A percentile compares a stretch with the other conserved stretches of the same genome.
Evolutionary conservation across 2,329 filamentous ascomycete genomes (phyloP).

Genomic region (Aureobasidium leucospermi): DNA sequence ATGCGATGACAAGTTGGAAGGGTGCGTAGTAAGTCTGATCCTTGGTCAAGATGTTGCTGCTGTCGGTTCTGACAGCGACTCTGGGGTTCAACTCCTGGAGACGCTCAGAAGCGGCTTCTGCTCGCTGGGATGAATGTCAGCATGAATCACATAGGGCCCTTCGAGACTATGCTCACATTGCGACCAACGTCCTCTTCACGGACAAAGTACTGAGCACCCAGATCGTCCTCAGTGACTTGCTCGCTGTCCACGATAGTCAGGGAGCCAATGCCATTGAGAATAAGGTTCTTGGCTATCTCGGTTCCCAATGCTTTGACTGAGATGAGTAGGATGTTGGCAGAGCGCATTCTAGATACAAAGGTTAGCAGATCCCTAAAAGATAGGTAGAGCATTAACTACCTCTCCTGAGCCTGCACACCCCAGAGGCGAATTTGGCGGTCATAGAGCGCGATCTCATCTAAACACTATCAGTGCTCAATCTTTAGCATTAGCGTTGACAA

Average conservation of each 20-base stretch:
- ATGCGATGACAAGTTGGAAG: conserved; percentile 85
- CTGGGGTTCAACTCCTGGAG: conserved; percentile 84
- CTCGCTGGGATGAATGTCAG: conserved; percentile 48
- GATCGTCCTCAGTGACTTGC: conserved; percentile 66
- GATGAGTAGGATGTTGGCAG: conserved; percentile 81
- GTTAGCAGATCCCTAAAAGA: neutral
- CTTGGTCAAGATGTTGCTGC: conserved; percentile 59
- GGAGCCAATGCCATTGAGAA: conserved; percentile 84
- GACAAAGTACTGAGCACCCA: conserved; percentile 65
- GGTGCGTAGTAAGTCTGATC: conserved; percentile 64
- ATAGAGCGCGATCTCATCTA: conserved; percentile 94
- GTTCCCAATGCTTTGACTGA: conserved; percentile 82
- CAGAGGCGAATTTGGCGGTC: conserved; percentile 95
- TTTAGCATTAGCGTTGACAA: no score
- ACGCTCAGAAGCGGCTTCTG: conserved; percentile 67
- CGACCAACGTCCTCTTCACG: conserved; percentile 64
- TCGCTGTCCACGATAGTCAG: conserved; percentile 82
- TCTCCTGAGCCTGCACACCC: conserved; percentile 88
- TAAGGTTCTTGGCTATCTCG: conserved; percentile 95
- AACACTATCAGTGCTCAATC: neutral
- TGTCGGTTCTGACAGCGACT: conserved; percentile 64
- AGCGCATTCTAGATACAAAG: conserved; percentile 53
- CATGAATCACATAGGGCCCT: neutral
- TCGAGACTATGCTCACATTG: conserved; percentile 45
- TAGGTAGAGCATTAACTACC: conserved; percentile 34